These are phyloP conservation scores for Penicillium angulare DNA, from an alignment of 495 filamentous ascomycete genomes.

Conservation along the genomic window DNA sequence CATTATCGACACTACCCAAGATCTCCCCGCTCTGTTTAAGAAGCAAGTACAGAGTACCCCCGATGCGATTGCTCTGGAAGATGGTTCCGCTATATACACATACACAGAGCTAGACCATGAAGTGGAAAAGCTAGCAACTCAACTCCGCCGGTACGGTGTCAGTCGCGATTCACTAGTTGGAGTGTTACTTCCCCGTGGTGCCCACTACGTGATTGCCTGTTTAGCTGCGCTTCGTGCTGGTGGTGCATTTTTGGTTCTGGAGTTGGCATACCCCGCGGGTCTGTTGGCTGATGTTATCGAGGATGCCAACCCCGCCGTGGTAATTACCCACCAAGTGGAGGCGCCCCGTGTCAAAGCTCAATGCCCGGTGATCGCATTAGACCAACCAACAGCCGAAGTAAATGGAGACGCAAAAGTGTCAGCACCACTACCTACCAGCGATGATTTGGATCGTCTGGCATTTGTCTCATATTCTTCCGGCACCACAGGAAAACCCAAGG, in stretches of 20 bases:
- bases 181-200: slow-evolving; percentile 63
- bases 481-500: slow-evolving; percentile 67
- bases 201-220: slow-evolving; percentile 69
- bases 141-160: slow-evolving; percentile 57
- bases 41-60: slow-evolving; percentile 58
- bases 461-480: slow-evolving; percentile 68
- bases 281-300: slow-evolving; percentile 65
- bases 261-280: slow-evolving; percentile 64
- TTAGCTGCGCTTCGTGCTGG: slow-evolving; percentile 64
- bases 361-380: slow-evolving; percentile 55
- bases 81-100: slow-evolving; percentile 53
- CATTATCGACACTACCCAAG: slow-evolving; percentile 59
- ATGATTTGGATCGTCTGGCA: slow-evolving; percentile 62
- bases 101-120: slow-evolving; percentile 61
- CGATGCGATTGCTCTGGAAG: slow-evolving; percentile 59
- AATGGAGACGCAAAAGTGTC: slow-evolving; percentile 39
- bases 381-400: slow-evolving; percentile 38
- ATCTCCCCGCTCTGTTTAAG: slow-evolving; percentile 59
- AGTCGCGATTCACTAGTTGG: slow-evolving; percentile 62
- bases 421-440: slow-evolving; percentile 47
- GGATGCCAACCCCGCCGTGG: slow-evolving; percentile 60
- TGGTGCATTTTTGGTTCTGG: slow-evolving; percentile 68
- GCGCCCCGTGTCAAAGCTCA: slow-evolving; percentile 54
- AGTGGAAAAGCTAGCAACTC: slow-evolving; percentile 51
- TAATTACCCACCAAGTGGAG: slow-evolving; percentile 57